Evolutionary conservation across 1,139 yeast genomes (phyloP).

Genomic region (Hansenula lynferdii): DNA sequence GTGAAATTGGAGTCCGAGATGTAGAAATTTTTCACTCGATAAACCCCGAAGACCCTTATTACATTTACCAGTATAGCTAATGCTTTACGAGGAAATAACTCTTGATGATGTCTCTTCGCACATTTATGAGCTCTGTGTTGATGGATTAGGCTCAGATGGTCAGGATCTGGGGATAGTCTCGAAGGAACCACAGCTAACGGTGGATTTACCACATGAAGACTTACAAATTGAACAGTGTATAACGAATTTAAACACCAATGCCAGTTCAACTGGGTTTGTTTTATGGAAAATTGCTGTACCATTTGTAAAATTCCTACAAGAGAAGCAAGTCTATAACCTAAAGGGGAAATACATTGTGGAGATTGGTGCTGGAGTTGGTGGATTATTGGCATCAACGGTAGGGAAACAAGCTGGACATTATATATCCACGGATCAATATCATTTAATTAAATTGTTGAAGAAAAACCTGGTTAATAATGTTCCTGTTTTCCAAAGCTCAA

Average conservation of each 20-base stretch:
- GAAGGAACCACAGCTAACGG: slow-evolving; percentile 25
- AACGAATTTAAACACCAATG: slow-evolving; percentile 23
- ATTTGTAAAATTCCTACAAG: slow-evolving; percentile 51
- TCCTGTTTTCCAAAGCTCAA: slow-evolving; percentile 3
- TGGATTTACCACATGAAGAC: slow-evolving; percentile 30
- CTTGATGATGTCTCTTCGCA: slow-evolving; percentile 38
- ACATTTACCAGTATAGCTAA: background rate
- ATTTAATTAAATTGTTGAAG: slow-evolving; percentile 45
- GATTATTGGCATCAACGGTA: slow-evolving; percentile 44
- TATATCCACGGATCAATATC: slow-evolving; percentile 61
- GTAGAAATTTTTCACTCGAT: too few species aligned
- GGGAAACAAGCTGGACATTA: slow-evolving; percentile 34
- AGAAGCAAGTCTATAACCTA: slow-evolving; percentile 8
- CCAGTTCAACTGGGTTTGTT: slow-evolving; percentile 64
- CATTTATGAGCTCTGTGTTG: slow-evolving; percentile 42
- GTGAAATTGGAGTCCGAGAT: too few species aligned
- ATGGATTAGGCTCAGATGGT: slow-evolving; percentile 26
- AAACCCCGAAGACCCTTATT: too few species aligned
- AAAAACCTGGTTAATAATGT: slow-evolving; percentile 40
- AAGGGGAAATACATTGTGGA: slow-evolving; percentile 40
- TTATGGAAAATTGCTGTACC: slow-evolving; percentile 55
- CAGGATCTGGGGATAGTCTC: slow-evolving; percentile 47
- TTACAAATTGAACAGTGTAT: slow-evolving; percentile 29
- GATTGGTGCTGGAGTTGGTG: slow-evolving; percentile 65
- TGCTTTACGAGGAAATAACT: slow-evolving; percentile 22